Evolutionary conservation across 306 rosid species (phyloP).

Genomic region (Lathyrus oleraceus): DNA sequence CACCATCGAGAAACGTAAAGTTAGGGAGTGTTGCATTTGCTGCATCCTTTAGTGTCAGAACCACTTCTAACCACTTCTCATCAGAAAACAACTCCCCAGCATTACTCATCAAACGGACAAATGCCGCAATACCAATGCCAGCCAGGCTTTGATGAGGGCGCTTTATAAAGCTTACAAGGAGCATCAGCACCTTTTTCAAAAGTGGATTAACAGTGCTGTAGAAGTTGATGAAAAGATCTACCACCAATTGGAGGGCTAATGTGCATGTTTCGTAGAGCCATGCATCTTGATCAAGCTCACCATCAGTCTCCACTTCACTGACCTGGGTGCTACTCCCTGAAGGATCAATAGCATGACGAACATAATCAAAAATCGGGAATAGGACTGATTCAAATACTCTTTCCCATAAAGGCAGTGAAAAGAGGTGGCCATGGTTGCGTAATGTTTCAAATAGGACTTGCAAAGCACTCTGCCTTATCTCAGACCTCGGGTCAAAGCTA

Average conservation of each 20-base stretch:
- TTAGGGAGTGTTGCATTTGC: constrained; percentile 85
- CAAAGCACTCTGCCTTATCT: constrained; percentile 95
- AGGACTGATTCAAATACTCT: constrained; percentile 92
- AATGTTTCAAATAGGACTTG: constrained; percentile 93
- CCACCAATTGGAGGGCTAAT: constrained; percentile 93
- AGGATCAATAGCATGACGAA: constrained; percentile 98
- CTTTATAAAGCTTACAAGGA: constrained; percentile 85
- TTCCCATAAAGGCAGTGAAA: constrained; percentile 94
- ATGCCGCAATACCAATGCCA: constrained; percentile 98
- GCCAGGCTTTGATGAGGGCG: constrained; percentile 99
- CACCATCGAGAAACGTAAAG: constrained; percentile 66
- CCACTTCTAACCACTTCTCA: constrained; percentile 97
- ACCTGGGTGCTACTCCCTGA: constrained; percentile 65
- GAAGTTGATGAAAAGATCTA: constrained; percentile 96
- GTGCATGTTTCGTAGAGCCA: constrained; percentile 99
- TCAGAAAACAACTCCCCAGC: constrained; percentile 93
- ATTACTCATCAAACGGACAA: constrained; percentile 98
- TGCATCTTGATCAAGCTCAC: constrained; percentile 96
- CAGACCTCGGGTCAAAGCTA: constrained; percentile 98
- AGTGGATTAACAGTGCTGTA: constrained; percentile 90
- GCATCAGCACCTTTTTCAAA: constrained; percentile 83
- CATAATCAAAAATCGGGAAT: constrained; percentile 97
- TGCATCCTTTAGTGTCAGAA: constrained; percentile 79
- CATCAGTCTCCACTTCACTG: constrained; percentile 53
- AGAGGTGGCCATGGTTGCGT: constrained; percentile 97